A percentile compares a stretch with the other conserved stretches of the same genome.
Evolutionary conservation across 2,329 filamentous ascomycete species (phyloP).

Genomic region (Bipolaris bicolor): DNA sequence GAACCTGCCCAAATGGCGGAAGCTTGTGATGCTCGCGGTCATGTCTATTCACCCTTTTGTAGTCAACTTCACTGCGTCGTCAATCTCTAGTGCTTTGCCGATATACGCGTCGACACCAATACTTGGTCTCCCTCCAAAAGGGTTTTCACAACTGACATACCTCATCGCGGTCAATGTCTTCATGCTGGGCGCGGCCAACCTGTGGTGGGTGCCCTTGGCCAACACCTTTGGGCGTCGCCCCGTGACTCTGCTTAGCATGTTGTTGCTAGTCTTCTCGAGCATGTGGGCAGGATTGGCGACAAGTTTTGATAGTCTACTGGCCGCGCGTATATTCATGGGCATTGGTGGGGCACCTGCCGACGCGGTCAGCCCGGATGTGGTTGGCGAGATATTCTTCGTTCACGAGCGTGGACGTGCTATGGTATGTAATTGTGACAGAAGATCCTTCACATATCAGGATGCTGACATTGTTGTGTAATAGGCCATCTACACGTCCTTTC

Average conservation of each 20-base stretch:
- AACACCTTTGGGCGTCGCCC: constrained; percentile 51
- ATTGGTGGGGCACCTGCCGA: constrained; percentile 48
- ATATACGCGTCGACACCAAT: constrained; percentile 42
- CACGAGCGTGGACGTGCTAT: constrained; percentile 52
- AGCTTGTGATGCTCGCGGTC: constrained; percentile 42
- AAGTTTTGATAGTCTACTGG: constrained; percentile 46
- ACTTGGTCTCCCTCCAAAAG: constrained; percentile 38
- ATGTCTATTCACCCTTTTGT: constrained; percentile 50
- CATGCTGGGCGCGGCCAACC: constrained; percentile 48
- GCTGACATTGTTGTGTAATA: not conserved
- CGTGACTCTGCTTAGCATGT: constrained; percentile 45
- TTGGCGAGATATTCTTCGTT: constrained; percentile 53
- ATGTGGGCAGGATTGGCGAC: constrained; percentile 51
- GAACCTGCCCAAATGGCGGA: constrained; percentile 49
- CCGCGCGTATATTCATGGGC: constrained; percentile 49
- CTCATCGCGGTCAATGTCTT: constrained; percentile 50
- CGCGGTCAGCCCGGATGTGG: constrained; percentile 50
- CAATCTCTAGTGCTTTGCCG: constrained; percentile 46
- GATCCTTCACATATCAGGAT: no score
- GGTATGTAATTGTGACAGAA: constrained; percentile 25
- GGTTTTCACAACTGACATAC: constrained; percentile 44
- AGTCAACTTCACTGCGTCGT: constrained; percentile 47
- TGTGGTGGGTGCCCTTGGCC: constrained; percentile 52
- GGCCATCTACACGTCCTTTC: constrained; percentile 52
- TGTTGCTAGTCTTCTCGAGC: constrained; percentile 44